Conservation (phyloP, 192 early-diverging fungal genomes). For the Backusella parvicylindrica region DNA sequence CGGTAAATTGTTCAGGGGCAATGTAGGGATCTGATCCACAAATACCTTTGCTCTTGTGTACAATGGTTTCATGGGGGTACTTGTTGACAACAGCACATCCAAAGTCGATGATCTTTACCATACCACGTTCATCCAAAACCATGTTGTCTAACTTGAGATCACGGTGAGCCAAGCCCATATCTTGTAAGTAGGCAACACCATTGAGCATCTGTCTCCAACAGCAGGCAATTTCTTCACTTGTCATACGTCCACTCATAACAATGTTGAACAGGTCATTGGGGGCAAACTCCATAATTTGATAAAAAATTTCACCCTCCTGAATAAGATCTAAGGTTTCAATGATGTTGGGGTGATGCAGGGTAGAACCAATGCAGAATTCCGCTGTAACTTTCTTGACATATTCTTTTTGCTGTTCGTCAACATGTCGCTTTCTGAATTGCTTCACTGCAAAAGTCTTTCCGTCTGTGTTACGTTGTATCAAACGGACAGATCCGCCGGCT, state of each 20-base stretch:
- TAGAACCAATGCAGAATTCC: conserved; percentile 83
- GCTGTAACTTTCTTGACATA: conserved; percentile 85
- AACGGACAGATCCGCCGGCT: conserved; percentile 71
- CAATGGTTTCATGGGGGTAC: conserved; percentile 69
- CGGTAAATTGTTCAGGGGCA: conserved; percentile 83
- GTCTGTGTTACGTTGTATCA: conserved; percentile 57
- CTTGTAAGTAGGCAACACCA: conserved; percentile 79
- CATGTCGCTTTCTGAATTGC: conserved; percentile 69
- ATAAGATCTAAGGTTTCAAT: conserved; percentile 80
- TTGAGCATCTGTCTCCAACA: conserved; percentile 78
- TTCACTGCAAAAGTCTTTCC: conserved; percentile 73
- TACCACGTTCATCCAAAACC: conserved; percentile 67
- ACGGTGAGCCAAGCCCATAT: conserved; percentile 77
- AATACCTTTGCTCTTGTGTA: conserved; percentile 54
- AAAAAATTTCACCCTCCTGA: conserved; percentile 60
- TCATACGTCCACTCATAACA: conserved; percentile 75
- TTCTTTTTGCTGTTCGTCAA: conserved; percentile 63
- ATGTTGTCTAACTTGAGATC: conserved; percentile 88
- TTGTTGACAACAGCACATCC: conserved; percentile 85
- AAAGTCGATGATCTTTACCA: conserved; percentile 89
- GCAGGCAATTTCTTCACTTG: conserved; percentile 78
- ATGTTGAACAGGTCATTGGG: conserved; percentile 86
- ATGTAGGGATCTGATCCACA: conserved; percentile 96
- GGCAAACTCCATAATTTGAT: conserved; percentile 91
- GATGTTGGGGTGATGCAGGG: conserved; percentile 74